Evolutionary conservation across 2,329 filamentous ascomycete genomes (phyloP), one percentile per base, ranked within the genome.

Genomic region (Cladorrhinum sp.): DNA sequence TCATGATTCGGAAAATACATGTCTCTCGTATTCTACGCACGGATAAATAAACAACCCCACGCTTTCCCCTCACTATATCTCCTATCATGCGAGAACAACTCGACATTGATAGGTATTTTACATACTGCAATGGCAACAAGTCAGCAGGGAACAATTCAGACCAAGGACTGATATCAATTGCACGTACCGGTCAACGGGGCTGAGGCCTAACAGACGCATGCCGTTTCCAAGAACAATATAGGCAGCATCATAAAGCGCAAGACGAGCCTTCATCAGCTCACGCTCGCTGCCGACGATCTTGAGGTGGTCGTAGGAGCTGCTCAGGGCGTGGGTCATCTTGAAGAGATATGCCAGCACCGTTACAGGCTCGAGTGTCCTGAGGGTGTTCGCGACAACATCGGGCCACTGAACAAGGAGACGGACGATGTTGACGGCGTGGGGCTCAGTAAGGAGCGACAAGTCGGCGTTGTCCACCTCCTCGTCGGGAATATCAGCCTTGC

Each of bases 361-460:
- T 10, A 80, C 82, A 20, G 91, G 91, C 75, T 79, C 92, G 21
- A 92, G 82, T 0, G 91, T 96, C 80, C 90, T 91, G 68, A 95
- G 80, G 0, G 92, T 93, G 75, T 94, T 94, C 71, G 88, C 80
- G 61, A 96, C 86, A 4, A 92, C 89, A 69, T 96, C 92, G 2
- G 92, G 92, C 83, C 90, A 96, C 72, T 92, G 89, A 8, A 88
- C 83, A n/a, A 96, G 82, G 51, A 90, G 81, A 30, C 92, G 86
- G 65, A 92, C 82, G 42, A 94, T 81, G 68, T 92, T 87, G 53
- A 86, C 74, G 21, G 90, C 91, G 71, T 92, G 89, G 42, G 84
- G 77, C 75, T 92, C 90, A 1, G 80, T 85, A 28, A 94, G 82
- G 48, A 92, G 82, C 10, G 81, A 80, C 55, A 90, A 77, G 72